phyloP scores from a whole-genome alignment of 371 early-diverging fungal genomes.

The Mucor mucedo region DNA sequence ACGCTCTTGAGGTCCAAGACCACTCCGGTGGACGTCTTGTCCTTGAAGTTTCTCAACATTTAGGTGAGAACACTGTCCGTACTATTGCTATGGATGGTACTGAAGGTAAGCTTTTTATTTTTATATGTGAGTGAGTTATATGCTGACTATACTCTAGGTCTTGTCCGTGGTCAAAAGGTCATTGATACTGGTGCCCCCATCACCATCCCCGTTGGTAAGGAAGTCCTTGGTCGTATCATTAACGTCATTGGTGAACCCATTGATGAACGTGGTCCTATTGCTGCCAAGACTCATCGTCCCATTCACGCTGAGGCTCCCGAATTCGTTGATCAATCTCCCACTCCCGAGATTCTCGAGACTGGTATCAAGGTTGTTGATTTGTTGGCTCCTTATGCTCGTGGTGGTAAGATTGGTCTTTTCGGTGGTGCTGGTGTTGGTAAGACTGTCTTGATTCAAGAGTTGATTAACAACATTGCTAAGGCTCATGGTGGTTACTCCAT shows the following conservation, averaged over 20 bases:
- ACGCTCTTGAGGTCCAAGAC: conserved; percentile 91
- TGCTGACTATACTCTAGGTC: conserved; percentile 55
- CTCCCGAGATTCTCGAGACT: conserved; percentile 95
- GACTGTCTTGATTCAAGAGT: conserved; percentile 97
- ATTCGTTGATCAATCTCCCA: conserved; percentile 93
- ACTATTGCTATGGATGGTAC: conserved; percentile 97
- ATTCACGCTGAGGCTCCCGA: conserved; percentile 92
- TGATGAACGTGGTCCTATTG: conserved; percentile 95
- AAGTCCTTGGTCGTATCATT: conserved; percentile 94
- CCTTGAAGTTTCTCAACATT: conserved; percentile 93
- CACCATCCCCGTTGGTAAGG: conserved; percentile 90
- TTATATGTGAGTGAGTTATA: too few relatives aligned
- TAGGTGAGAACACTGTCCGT: conserved; percentile 96
- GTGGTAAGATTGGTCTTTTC: conserved; percentile 98
- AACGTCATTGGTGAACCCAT: conserved; percentile 97
- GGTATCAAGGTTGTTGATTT: conserved; percentile 99
- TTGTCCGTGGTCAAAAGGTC: conserved; percentile 93
- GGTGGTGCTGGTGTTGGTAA: conserved; percentile 99
- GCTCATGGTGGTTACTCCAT: conserved; percentile 98
- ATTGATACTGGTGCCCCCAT: conserved; percentile 93
- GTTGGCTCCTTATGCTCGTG: conserved; percentile 96
- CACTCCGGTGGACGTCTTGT: conserved; percentile 81
- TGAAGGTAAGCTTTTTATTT: conserved; percentile 34
- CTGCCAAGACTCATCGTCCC: conserved; percentile 77
- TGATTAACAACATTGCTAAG: conserved; percentile 98